Conservation (phyloP, 441 rosid genomes). For the Erodium moschatum region DNA sequence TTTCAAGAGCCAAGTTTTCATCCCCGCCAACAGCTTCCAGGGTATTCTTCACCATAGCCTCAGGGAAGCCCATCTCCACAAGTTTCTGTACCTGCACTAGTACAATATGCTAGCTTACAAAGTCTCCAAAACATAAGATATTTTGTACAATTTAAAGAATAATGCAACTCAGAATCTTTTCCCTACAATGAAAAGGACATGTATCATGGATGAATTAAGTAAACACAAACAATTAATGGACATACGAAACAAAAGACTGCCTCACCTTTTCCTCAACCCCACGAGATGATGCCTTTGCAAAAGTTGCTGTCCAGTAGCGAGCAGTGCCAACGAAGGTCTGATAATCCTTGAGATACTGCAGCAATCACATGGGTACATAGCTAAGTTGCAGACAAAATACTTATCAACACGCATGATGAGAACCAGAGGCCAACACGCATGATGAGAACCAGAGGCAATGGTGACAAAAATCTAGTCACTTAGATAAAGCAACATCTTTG, state of each 20-base stretch:
- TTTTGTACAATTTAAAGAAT: background rate
- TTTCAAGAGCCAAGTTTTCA: conserved; percentile 90
- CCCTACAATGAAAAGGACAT: background rate
- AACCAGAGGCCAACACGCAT: background rate
- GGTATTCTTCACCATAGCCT: conserved; percentile 60
- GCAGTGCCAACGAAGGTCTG: conserved; percentile 83
- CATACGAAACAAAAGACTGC: background rate
- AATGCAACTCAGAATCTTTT: background rate
- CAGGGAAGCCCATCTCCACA: conserved; percentile 90
- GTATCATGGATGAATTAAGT: background rate
- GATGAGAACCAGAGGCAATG: background rate
- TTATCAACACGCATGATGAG: background rate
- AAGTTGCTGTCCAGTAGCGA: conserved; percentile 91
- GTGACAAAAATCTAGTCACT: background rate
- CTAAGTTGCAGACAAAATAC: background rate
- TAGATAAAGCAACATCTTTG: background rate
- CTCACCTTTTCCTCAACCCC: conserved; percentile 78
- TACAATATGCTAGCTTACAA: conserved; percentile 10
- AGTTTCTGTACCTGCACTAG: conserved; percentile 63
- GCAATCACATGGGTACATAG: conserved; percentile 16
- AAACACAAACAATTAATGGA: background rate
- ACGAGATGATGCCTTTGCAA: conserved; percentile 68
- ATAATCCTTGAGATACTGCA: conserved; percentile 77
- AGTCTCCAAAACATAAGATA: conserved; percentile 8
- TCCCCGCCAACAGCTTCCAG: conserved; percentile 76